Conservation (phyloP, 768 basidiomycete species). For the Mycena indigotica region DNA sequence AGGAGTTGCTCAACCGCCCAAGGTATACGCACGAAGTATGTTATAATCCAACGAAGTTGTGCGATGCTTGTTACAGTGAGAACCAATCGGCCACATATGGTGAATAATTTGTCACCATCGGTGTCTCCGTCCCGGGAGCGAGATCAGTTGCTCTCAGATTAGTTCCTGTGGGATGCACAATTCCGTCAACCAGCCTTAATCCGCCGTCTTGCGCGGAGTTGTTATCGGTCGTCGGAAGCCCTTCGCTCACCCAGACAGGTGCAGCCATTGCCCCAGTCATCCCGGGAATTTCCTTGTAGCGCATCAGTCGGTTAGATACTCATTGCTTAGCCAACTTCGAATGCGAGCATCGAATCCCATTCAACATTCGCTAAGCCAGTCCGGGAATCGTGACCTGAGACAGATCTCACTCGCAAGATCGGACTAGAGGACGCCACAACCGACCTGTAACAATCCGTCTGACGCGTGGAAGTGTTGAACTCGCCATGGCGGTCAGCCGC, state of each 20-base stretch:
- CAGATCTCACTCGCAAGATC: too few species aligned
- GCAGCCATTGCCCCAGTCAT: slow-evolving; percentile 40
- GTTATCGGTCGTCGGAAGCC: slow-evolving; percentile 57
- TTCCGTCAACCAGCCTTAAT: slow-evolving; percentile 40
- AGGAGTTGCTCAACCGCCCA: too few species aligned
- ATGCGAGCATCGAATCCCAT: slow-evolving; percentile 34
- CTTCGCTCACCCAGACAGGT: slow-evolving; percentile 52
- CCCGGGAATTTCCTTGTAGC: slow-evolving; percentile 34
- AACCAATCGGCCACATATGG: neutral
- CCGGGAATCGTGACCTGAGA: slow-evolving; percentile 54
- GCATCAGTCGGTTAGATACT: neutral
- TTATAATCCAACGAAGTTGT: slow-evolving; percentile 66
- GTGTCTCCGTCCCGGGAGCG: slow-evolving; percentile 49
- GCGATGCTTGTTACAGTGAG: slow-evolving; percentile 35
- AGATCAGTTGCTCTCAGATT: slow-evolving; percentile 57
- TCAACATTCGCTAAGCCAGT: slow-evolving; percentile 36
- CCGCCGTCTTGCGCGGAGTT: slow-evolving; percentile 53
- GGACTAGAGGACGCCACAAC: slow-evolving; percentile 38
- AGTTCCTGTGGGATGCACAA: slow-evolving; percentile 48
- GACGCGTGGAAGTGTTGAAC: neutral
- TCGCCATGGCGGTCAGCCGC: too few species aligned
- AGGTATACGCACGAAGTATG: slow-evolving; percentile 42
- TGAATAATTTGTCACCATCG: slow-evolving; percentile 46
- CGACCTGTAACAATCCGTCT: slow-evolving; percentile 30
- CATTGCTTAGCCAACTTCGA: slow-evolving; percentile 30